Base-by-base conservation (phyloP, 805 yeast species). In the Nakazawaea populi region DNA sequence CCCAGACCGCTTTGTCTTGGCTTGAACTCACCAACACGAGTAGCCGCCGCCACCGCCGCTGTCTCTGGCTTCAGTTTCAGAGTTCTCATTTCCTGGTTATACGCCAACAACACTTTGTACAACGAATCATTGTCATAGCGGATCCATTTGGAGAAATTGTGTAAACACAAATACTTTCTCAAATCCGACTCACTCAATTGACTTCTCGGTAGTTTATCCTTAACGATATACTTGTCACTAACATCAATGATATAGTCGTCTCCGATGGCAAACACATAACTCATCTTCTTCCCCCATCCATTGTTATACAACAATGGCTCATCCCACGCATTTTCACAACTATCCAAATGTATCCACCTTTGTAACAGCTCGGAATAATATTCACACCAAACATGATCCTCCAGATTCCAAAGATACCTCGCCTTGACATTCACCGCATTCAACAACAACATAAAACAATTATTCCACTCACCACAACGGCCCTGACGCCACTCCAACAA, bases 321-420 rank as follows among this genome's bases (percentile, higher is more conserved):
- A 64, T 92, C 96, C 67, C 75, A 89, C 0, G 91, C 83, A 45
- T 81, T 84, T 58, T 91, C 98, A 64, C 98, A 92, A 7, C 89
- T 79, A 60, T 91, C 98, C 14, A 87, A 70, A 65, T 92, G 98
- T 18, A 91, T 74, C 97, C 98, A 92, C 49, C 89, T 67, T 42
- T 75, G 65, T 55, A 79, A 70, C 24, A 68, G 60, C 0, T 59
- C 64, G 1, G 96, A 87, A 63, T 80, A 91, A 58, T 86, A 85
- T 61, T 92, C 98, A 59, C 95, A 86, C 98, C 98, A 92, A 1
- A 89, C 97, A 64, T 92, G 98, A 63, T 92, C 98, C 63, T 92
- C 98, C 6, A 78, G 71, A 64, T 89, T 90, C 95, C 95, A 88
- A 2, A 91, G 70, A 60, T 85, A 90, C 47, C 98, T 68, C 1